Evolutionary conservation across 306 rosid species (phyloP), one percentile per base, ranked within the genome.

Genomic region (Alnus glutinosa): DNA sequence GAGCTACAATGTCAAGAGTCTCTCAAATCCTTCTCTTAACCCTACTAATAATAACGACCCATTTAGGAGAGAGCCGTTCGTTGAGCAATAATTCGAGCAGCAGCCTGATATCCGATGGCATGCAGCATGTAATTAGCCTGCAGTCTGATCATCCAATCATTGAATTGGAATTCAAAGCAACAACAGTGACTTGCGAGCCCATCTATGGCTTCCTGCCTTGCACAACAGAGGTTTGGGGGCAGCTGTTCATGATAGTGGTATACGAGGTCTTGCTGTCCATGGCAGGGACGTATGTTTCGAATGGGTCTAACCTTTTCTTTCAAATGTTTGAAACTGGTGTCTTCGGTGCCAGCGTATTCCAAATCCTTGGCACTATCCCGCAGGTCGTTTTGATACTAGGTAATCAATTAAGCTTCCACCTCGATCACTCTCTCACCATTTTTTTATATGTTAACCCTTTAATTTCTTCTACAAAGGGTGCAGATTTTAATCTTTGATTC

Each of bases 171-270:
- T 67, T 79, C 2, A 42, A 51, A 59, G 71, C 79, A 68, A 75
- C 77, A 19, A 72, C 84, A n/a, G 84, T 85, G 64, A 85, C 79
- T 7, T 85, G 88, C n/a, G 86, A 76, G 78, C 77, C 88, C 61
- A 34, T 46, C 32, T 82, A 70, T 58, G 84, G 77, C 47, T 85
- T 85, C 73, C 68, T 85, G 81, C 88, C 88, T 44, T 85, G 88
- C 63, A 61, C 88, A 34, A 67, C 84, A 1, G 48, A 66, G 4
- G n/a, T 82, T 7, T 78, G 76, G 84, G 84, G 86, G 67, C 52
- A 75, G 66, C 74, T 82, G 18, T 85, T 79, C 82, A 50, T 85
- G 79, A 49, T 85, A 5, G n/a, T 85, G 1, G 67, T 78, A 15
- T 85, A 85, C 9, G 86, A 82, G 86, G 73, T 63, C 50, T 69